Evolutionary conservation across 192 early-diverging fungal species (phyloP).

Genomic region (Coemansia umbellata): DNA sequence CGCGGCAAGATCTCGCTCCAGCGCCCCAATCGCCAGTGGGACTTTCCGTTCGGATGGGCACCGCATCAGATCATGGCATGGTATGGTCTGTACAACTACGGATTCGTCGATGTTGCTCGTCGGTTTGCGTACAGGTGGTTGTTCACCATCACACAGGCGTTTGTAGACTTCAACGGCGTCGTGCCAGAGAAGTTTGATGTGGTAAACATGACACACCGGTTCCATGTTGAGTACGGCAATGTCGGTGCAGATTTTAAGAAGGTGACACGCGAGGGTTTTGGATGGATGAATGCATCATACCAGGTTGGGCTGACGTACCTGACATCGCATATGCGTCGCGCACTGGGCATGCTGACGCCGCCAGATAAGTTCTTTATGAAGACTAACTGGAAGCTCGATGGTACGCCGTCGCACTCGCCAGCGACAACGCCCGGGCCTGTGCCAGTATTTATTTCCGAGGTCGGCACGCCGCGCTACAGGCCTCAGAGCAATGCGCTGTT

Average conservation of each 20-base stretch:
- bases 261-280: constrained; percentile 93
- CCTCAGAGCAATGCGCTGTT: constrained; percentile 26
- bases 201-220: constrained; percentile 81
- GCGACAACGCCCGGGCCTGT: constrained; percentile 25
- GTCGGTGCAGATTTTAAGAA: constrained; percentile 92
- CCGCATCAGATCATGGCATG: constrained; percentile 99
- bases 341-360: constrained; percentile 69
- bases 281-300: constrained; percentile 97
- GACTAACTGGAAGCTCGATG: constrained; percentile 38
- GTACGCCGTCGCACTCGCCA: constrained; percentile 41
- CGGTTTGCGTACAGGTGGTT: constrained; percentile 93
- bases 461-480: constrained; percentile 23
- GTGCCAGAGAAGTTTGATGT: constrained; percentile 98
- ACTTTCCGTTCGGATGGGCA: constrained; percentile 94
- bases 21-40: constrained; percentile 95
- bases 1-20: constrained; percentile 76
- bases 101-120: constrained; percentile 64
- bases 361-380: constrained; percentile 65
- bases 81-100: constrained; percentile 85
- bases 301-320: constrained; percentile 80
- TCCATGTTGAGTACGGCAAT: constrained; percentile 96
- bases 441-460: constrained; percentile 29
- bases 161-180: constrained; percentile 95
- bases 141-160: constrained; percentile 88
- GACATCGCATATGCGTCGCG: constrained; percentile 65